A percentile compares a stretch with the other conserved stretches of the same genome.
Conservation (phyloP, 371 early-diverging fungal genomes). For the Parasitella parasitica region DNA sequence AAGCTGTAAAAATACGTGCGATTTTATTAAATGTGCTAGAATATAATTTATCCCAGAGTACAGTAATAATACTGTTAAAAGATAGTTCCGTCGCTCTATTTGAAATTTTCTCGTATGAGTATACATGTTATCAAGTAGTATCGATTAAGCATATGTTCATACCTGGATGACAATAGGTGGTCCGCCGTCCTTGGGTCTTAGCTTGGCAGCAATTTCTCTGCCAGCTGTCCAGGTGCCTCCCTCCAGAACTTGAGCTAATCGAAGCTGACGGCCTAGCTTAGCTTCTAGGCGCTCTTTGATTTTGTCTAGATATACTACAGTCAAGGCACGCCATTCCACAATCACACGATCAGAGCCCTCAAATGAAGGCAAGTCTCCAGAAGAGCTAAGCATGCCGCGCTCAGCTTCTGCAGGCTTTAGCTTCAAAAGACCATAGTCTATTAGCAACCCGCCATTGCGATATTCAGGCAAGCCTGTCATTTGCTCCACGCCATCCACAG, state of each 20-base stretch:
- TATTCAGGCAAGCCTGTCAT: slow-evolving; percentile 94
- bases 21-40: neutral
- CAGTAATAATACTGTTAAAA: slow-evolving; percentile 27
- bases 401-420: slow-evolving; percentile 32
- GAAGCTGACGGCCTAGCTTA: slow-evolving; percentile 54
- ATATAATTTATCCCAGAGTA: neutral
- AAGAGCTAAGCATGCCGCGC: slow-evolving; percentile 24
- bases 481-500: slow-evolving; percentile 57
- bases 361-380: slow-evolving; percentile 59
- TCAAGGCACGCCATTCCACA: slow-evolving; percentile 93
- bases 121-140: neutral
- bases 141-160: neutral
- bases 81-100: slow-evolving; percentile 50
- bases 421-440: slow-evolving; percentile 43
- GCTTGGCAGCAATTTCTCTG: slow-evolving; percentile 79
- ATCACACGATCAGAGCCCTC: slow-evolving; percentile 79
- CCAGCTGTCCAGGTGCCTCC: slow-evolving; percentile 93
- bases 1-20: neutral
- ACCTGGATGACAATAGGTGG: slow-evolving; percentile 85
- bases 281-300: slow-evolving; percentile 61
- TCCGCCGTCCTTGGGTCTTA: slow-evolving; percentile 75
- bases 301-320: slow-evolving; percentile 79
- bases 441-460: slow-evolving; percentile 74
- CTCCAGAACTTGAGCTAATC: slow-evolving; percentile 85
- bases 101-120: neutral